These are phyloP conservation scores for Colletotrichum liaoningense DNA, from an alignment of 2,329 filamentous ascomycete species.

Conservation along the genomic window DNA sequence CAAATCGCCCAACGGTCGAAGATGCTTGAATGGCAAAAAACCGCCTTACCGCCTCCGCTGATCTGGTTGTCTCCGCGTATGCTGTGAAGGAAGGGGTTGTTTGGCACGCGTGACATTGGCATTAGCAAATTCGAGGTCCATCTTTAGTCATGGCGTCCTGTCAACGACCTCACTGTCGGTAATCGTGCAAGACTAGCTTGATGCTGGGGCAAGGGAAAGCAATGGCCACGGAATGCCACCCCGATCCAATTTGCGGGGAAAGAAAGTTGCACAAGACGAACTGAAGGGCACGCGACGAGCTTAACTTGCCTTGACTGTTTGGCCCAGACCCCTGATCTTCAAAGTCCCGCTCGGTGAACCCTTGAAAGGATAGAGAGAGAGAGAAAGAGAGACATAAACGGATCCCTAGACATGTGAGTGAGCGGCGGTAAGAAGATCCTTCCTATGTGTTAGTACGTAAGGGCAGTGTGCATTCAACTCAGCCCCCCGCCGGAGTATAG, in stretches of 20 bases:
- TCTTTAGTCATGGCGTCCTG: slow-evolving; percentile 32
- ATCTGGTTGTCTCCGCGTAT: neutral
- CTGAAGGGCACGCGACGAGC: slow-evolving; percentile 17
- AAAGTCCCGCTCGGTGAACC: slow-evolving; percentile 11
- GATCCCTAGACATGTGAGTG: neutral
- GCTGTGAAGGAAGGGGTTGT: slow-evolving; percentile 9
- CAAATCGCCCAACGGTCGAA: slow-evolving; percentile 1
- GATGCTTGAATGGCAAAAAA: neutral
- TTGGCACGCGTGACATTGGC: slow-evolving; percentile 23
- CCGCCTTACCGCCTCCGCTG: neutral
- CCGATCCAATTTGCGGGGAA: slow-evolving; percentile 30
- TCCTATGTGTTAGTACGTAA: neutral
- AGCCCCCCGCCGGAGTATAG: neutral
- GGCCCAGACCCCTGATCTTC: neutral
- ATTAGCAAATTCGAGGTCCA: slow-evolving; percentile 26
- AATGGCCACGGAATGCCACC: slow-evolving; percentile 27
- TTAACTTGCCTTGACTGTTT: slow-evolving; percentile 5
- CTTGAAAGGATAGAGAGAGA: neutral
- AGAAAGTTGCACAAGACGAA: slow-evolving; percentile 17
- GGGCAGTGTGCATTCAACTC: neutral
- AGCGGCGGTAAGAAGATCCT: neutral
- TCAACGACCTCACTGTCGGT: slow-evolving; percentile 25
- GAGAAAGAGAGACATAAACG: neutral
- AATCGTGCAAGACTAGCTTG: slow-evolving; percentile 15
- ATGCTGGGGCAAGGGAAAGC: slow-evolving; percentile 7